Percentiles rank a stretch among this genome's conserved stretches.
phyloP scores from a whole-genome alignment of 2,329 filamentous ascomycete genomes.

The Xylariomycetidae sp. region DNA sequence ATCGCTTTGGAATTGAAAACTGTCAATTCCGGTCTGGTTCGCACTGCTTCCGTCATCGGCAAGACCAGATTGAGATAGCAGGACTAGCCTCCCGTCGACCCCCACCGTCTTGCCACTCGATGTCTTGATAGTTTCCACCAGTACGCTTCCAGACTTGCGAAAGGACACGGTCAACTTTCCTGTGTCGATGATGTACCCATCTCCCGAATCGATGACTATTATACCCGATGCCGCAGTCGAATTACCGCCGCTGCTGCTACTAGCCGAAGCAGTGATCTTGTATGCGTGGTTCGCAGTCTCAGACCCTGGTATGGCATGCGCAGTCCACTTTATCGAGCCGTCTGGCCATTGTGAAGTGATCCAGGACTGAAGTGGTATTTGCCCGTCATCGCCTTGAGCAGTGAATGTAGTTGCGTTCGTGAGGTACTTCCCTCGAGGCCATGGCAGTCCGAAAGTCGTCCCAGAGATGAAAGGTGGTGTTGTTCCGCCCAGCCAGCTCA shows the following conservation, averaged over 20 bases:
- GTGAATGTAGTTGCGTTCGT: conserved; percentile 33
- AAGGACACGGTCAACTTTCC: conserved; percentile 39
- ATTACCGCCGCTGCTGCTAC: neutral
- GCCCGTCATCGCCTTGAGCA: conserved; percentile 18
- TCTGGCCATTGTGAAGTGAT: conserved; percentile 56
- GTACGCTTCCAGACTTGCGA: conserved; percentile 34
- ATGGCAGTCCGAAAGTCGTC: conserved; percentile 40
- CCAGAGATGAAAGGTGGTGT: conserved; percentile 30
- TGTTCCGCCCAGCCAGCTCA: conserved; percentile 36
- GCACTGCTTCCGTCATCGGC: conserved; percentile 33
- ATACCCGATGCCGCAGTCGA: conserved; percentile 4
- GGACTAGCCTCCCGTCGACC: conserved; percentile 44
- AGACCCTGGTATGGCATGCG: conserved; percentile 46
- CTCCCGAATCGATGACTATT: conserved; percentile 15
- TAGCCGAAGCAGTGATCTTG: conserved; percentile 29
- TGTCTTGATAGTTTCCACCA: conserved; percentile 37
- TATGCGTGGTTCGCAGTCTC: conserved; percentile 37
- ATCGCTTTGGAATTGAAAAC: conserved; percentile 43
- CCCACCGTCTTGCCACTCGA: conserved; percentile 38
- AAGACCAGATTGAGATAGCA: conserved; percentile 47
- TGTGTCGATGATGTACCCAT: conserved; percentile 36
- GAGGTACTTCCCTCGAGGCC: conserved; percentile 35
- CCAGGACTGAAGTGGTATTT: conserved; percentile 46
- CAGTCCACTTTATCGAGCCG: conserved; percentile 58
- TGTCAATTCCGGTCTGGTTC: conserved; percentile 30